These are phyloP conservation scores for Rhodotorula mucilaginosa DNA, from an alignment of 1,284 basidiomycete species.

Conservation along the genomic window DNA sequence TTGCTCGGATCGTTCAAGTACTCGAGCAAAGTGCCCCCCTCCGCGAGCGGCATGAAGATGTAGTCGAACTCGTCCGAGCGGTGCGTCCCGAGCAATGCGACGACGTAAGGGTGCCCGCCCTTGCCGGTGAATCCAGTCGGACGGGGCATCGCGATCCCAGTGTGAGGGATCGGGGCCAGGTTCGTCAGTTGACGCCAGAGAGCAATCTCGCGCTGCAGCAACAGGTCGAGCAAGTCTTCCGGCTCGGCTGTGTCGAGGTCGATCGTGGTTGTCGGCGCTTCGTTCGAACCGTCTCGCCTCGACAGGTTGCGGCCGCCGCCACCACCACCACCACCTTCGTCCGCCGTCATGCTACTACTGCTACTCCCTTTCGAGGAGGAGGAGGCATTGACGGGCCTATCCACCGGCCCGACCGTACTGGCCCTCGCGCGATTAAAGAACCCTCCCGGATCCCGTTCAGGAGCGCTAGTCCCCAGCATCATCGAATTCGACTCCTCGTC, in stretches of 20 bases:
- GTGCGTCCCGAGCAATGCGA: constrained; percentile 72
- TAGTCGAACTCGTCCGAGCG: constrained; percentile 70
- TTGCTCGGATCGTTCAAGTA: constrained; percentile 56
- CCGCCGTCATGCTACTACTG: background rate
- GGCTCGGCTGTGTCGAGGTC: constrained; percentile 1
- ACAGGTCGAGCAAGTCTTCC: constrained; percentile 52
- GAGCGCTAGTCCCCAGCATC: constrained; percentile 1
- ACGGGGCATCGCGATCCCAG: background rate
- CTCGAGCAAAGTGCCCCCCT: constrained; percentile 80
- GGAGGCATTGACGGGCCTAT: too few species aligned
- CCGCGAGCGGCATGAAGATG: constrained; percentile 77
- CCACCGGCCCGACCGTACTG: background rate
- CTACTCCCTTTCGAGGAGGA: background rate
- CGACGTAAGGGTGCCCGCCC: constrained; percentile 56
- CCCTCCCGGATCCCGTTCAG: background rate
- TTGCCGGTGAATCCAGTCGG: constrained; percentile 5
- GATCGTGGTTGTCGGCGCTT: background rate
- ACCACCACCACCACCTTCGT: background rate
- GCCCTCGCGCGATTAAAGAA: constrained; percentile 3
- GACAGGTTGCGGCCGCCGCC: background rate
- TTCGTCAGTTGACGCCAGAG: constrained; percentile 74
- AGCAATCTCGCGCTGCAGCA: constrained; percentile 69
- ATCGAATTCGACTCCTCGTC: background rate
- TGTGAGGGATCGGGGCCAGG: constrained; percentile 52
- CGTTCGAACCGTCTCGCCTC: background rate